A percentile compares a stretch with the other conserved stretches of the same genome.
These are phyloP conservation scores for Aspergillus tamarii DNA, from an alignment of 2,329 filamentous ascomycete species.

Conservation along the genomic window DNA sequence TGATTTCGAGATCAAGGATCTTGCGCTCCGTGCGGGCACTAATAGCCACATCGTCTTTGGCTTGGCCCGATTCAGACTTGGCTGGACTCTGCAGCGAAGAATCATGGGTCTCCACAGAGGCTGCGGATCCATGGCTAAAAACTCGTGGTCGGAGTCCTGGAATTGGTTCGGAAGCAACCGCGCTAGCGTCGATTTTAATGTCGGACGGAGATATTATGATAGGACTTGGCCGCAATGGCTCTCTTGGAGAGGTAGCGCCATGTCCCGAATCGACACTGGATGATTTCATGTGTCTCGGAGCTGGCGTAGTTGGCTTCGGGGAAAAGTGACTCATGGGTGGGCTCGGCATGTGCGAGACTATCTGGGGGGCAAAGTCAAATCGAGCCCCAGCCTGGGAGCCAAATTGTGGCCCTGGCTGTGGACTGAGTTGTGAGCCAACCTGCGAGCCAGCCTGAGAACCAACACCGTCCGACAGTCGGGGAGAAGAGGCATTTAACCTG, in stretches of 20 bases:
- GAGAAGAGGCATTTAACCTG: slow-evolving; percentile 29
- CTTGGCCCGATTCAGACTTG: slow-evolving; percentile 51
- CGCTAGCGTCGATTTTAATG: slow-evolving; percentile 22
- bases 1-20: slow-evolving; percentile 94
- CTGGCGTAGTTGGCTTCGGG: slow-evolving; percentile 17
- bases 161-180: slow-evolving; percentile 30
- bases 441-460: slow-evolving; percentile 14
- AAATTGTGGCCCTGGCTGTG: slow-evolving; percentile 12
- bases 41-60: slow-evolving; percentile 76
- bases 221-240: slow-evolving; percentile 36
- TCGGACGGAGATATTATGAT: slow-evolving; percentile 33
- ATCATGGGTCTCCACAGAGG: slow-evolving; percentile 42
- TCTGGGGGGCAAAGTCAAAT: slow-evolving; percentile 26
- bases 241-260: slow-evolving; percentile 19
- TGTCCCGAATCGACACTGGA: slow-evolving; percentile 37
- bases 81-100: slow-evolving; percentile 59
- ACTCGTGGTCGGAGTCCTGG: slow-evolving; percentile 33
- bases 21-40: slow-evolving; percentile 91
- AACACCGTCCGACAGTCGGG: slow-evolving; percentile 28
- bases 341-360: slow-evolving; percentile 22
- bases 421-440: slow-evolving; percentile 23
- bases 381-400: slow-evolving; percentile 15
- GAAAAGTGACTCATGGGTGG: slow-evolving; percentile 25
- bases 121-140: slow-evolving; percentile 37
- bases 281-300: slow-evolving; percentile 35